Percentiles rank a stretch among this genome's conserved stretches.
Evolutionary conservation across 1,139 yeast genomes (phyloP).

Genomic region (Yamadazyma triangularis): DNA sequence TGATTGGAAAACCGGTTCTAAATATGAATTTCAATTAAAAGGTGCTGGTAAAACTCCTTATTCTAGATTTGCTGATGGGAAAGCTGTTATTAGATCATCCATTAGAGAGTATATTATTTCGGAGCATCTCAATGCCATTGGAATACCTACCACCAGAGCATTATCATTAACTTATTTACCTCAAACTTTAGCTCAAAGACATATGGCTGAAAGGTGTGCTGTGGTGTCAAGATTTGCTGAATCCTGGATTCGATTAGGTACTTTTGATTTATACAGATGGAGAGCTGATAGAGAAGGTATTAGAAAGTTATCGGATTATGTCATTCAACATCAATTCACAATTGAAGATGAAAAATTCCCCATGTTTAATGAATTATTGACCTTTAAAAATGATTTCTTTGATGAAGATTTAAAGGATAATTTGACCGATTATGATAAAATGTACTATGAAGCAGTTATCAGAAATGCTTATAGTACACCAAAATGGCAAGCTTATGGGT

Average conservation of each 20-base stretch:
- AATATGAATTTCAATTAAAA: conserved; percentile 74
- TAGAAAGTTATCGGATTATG: conserved; percentile 63
- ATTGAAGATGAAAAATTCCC: conserved; percentile 31
- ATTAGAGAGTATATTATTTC: conserved; percentile 84
- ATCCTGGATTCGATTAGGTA: conserved; percentile 83
- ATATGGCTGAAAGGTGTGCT: conserved; percentile 75
- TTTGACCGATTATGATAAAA: conserved; percentile 60
- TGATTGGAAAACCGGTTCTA: conserved; percentile 20
- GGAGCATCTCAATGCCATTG: conserved; percentile 75
- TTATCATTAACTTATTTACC: conserved; percentile 70
- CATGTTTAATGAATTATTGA: conserved; percentile 18
- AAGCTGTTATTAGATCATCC: conserved; percentile 84
- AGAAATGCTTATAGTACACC: conserved; percentile 80
- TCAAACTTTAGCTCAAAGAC: conserved; percentile 69
- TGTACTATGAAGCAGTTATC: conserved; percentile 65
- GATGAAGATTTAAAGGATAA: conserved; percentile 5
- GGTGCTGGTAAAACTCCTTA: conserved; percentile 92
- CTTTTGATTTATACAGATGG: conserved; percentile 80
- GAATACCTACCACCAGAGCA: conserved; percentile 86
- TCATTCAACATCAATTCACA: conserved; percentile 61
- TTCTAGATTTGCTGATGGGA: conserved; percentile 95
- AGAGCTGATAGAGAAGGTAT: conserved; percentile 66
- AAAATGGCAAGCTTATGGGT: conserved; percentile 87
- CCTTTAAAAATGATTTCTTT: conserved; percentile 18
- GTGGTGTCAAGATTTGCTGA: conserved; percentile 81